These are phyloP conservation scores for Pelargonium australe DNA, from an alignment of 441 rosid genomes.

Conservation along the genomic window DNA sequence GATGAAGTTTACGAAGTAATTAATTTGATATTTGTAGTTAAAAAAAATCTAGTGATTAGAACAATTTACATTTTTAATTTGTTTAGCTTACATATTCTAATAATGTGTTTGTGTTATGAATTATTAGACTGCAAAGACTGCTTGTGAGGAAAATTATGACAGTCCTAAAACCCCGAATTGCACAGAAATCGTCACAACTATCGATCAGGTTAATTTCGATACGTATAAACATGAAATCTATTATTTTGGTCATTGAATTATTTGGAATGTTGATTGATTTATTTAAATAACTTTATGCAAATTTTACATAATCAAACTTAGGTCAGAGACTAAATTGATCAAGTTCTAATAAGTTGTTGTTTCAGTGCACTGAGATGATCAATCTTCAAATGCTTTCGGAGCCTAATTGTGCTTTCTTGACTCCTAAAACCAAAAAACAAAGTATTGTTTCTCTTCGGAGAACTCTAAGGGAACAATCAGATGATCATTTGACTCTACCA, in stretches of 20 bases:
- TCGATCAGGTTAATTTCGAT: background rate
- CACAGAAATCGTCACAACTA: background rate
- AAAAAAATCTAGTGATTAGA: background rate
- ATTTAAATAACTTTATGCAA: no score
- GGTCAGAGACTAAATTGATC: no score
- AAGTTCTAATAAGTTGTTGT: no score
- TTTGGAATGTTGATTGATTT: no score
- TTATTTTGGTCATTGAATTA: no score
- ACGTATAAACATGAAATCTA: no score
- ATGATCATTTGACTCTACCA: background rate
- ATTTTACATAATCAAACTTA: no score
- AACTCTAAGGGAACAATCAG: background rate
- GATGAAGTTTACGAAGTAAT: background rate
- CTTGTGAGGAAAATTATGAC: background rate
- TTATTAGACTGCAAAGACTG: background rate
- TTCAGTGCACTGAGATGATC: background rate
- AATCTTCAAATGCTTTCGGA: background rate
- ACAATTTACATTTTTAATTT: no score
- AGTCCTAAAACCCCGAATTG: background rate
- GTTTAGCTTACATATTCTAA: background rate
- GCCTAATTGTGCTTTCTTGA: background rate
- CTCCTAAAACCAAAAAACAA: background rate
- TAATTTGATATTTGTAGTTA: background rate
- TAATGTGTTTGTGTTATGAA: background rate
- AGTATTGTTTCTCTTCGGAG: background rate